These are phyloP conservation scores for Vanderwaltozyma polyspora DNA, from an alignment of 805 yeast genomes.

Conservation along the genomic window DNA sequence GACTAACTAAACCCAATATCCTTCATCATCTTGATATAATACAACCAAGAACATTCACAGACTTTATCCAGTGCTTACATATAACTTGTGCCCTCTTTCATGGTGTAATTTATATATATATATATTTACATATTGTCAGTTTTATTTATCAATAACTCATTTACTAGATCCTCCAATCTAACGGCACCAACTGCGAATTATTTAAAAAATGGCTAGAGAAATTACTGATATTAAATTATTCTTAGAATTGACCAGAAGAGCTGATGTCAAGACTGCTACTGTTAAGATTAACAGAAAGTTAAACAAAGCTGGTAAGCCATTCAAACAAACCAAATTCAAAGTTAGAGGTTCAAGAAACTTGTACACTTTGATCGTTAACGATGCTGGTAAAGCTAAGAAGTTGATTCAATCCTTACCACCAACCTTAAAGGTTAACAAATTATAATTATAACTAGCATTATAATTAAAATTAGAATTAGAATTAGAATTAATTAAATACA, in stretches of 20 bases:
- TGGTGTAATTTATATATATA: too few species aligned
- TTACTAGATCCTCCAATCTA: too few species aligned
- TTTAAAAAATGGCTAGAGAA: constrained; percentile 41
- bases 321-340: constrained; percentile 97
- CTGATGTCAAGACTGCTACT: constrained; percentile 87
- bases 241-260: constrained; percentile 92
- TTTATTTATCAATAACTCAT: too few species aligned
- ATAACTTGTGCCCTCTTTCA: too few species aligned
- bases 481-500: not conserved
- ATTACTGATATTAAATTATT: constrained; percentile 95
- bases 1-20: too few species aligned
- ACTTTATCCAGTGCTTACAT: too few species aligned
- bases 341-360: constrained; percentile 91
- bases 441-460: too few species aligned
- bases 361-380: constrained; percentile 92
- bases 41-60: too few species aligned
- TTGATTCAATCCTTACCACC: constrained; percentile 97
- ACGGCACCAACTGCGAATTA: constrained; percentile 3
- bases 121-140: too few species aligned
- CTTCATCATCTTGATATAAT: too few species aligned
- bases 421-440: constrained; percentile 57
- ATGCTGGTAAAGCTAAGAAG: constrained; percentile 94
- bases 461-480: too few species aligned
- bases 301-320: constrained; percentile 69
- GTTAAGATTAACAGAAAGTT: constrained; percentile 86